These are phyloP conservation scores for Entomophthora muscae DNA, from an alignment of 371 early-diverging fungal genomes.

Conservation along the genomic window DNA sequence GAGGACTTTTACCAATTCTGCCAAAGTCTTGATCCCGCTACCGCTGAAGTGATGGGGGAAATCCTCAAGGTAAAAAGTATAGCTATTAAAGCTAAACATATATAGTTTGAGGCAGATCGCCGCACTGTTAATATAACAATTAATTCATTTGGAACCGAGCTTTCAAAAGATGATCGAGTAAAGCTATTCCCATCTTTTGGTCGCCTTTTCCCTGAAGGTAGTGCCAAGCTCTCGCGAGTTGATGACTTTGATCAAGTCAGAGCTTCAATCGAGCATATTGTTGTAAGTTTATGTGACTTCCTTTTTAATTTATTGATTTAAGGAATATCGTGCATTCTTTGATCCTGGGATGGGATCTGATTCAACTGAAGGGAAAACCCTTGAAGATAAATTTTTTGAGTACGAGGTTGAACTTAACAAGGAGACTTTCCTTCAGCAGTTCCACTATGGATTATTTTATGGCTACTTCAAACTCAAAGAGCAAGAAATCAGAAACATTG, in stretches of 20 bases:
- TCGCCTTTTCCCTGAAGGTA: constrained; percentile 81
- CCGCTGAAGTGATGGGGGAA: constrained; percentile 88
- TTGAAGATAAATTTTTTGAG: constrained; percentile 92
- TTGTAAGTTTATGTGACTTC: constrained; percentile 25
- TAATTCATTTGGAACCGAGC: constrained; percentile 92
- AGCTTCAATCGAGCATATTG: constrained; percentile 56
- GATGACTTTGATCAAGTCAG: constrained; percentile 93
- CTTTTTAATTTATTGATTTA: background rate
- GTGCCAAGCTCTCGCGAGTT: constrained; percentile 57
- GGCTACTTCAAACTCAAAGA: constrained; percentile 95
- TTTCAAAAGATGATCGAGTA: constrained; percentile 86
- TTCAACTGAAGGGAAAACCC: constrained; percentile 26
- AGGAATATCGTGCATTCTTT: constrained; percentile 64
- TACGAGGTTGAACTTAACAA: constrained; percentile 87
- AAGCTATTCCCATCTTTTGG: constrained; percentile 86
- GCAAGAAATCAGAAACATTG: constrained; percentile 97
- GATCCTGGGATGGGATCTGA: constrained; percentile 18
- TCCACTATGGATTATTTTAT: constrained; percentile 93
- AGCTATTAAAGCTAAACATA: background rate
- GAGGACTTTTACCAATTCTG: constrained; percentile 94
- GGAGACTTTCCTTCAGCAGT: constrained; percentile 86
- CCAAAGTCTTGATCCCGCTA: constrained; percentile 59
- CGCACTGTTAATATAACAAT: constrained; percentile 94
- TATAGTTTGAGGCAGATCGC: constrained; percentile 92
- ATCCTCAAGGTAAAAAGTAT: constrained; percentile 51